A percentile compares a stretch with the other conserved stretches of the same genome.
phyloP scores from a whole-genome alignment of 495 filamentous ascomycete species.

The Bathelium albidoporum region DNA sequence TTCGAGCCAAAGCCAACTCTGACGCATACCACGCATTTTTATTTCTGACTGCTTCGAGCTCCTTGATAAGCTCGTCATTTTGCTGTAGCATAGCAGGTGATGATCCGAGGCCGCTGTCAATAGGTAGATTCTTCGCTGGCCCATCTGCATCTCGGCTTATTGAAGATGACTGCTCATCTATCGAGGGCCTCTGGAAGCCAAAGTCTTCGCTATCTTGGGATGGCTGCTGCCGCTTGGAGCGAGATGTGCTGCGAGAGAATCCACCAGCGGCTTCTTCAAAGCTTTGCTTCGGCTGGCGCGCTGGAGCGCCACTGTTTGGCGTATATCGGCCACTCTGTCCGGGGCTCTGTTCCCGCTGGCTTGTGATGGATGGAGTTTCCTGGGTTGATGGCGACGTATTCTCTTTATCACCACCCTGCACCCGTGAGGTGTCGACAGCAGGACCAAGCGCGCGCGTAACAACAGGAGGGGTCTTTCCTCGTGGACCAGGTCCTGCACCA shows the following conservation, averaged over 20 bases:
- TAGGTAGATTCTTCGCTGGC: neutral
- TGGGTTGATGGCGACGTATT: conserved; percentile 42
- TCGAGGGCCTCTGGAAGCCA: neutral
- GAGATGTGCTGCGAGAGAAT: conserved; percentile 1
- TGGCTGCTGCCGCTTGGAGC: neutral
- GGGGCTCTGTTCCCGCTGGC: conserved; percentile 1
- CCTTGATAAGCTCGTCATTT: conserved; percentile 55
- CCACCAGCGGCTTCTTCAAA: neutral
- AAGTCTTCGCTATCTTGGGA: conserved; percentile 5
- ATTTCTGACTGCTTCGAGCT: conserved; percentile 70
- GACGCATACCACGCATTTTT: conserved; percentile 96
- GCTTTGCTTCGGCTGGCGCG: neutral
- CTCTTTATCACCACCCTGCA: conserved; percentile 6
- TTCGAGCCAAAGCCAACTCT: conserved; percentile 79
- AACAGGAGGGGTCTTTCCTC: conserved; percentile 50
- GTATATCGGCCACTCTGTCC: neutral
- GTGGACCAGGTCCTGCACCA: conserved; percentile 27
- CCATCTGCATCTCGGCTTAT: neutral
- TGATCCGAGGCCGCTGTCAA: conserved; percentile 29
- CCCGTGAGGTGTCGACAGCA: conserved; percentile 37
- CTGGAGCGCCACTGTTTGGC: neutral
- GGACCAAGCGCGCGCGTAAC: conserved; percentile 36
- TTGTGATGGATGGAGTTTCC: conserved; percentile 26
- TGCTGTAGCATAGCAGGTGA: conserved; percentile 30
- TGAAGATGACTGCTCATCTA: neutral